Evolutionary conservation across 768 basidiomycete genomes (phyloP), one percentile per base, ranked within the genome.

Genomic region (Pisolithus marmoratus): DNA sequence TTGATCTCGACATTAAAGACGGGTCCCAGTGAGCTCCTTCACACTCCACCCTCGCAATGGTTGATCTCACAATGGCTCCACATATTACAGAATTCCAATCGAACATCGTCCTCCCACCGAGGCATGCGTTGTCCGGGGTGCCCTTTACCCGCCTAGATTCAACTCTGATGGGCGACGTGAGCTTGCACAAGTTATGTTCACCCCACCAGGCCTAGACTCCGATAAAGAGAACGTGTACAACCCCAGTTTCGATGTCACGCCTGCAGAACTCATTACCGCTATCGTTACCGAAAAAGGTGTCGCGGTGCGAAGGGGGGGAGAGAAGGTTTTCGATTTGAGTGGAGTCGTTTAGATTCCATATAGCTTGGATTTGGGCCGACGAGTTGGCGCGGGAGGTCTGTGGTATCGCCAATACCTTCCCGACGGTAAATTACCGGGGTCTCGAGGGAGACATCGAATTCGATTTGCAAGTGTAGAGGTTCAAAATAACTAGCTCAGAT

Each of bases 241-340:
- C 67, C 94, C 95, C 1, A 91, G 89, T 56, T 98, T 97, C 69
- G 95, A 98, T 64, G 93, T 98, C 14, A 97, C 95, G 0, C 94
- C 94, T 1, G 91, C 94, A 2, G 86, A 89, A 53, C 73, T 97
- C 40, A 96, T 98, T 56, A 89, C 85, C 17, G 90, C 89, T 27
- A 88, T 98, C 47, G 93, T 94, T 12, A 97, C 94, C 3, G 95
- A 98, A 72, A 92, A 88, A 58, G 94, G 95, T 7, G 91, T 96
- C 27, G 90, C 90, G 4, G 80, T 85, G 52, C 85, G 84, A 61
- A 70, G 70, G 52, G 77, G 77, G 7, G 83, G 84, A 24, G 72
- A 76, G 53, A 65, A 63, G 3, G 62, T 54, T 23, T 90, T 92
- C 59, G 86, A 94, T 61, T 73, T 94, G 26, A 72, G 75, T 45